Evolutionary conservation across 208 protist genomes (phyloP), one percentile per base, ranked within the genome.

Genomic region (Wallacemonas sp.): DNA sequence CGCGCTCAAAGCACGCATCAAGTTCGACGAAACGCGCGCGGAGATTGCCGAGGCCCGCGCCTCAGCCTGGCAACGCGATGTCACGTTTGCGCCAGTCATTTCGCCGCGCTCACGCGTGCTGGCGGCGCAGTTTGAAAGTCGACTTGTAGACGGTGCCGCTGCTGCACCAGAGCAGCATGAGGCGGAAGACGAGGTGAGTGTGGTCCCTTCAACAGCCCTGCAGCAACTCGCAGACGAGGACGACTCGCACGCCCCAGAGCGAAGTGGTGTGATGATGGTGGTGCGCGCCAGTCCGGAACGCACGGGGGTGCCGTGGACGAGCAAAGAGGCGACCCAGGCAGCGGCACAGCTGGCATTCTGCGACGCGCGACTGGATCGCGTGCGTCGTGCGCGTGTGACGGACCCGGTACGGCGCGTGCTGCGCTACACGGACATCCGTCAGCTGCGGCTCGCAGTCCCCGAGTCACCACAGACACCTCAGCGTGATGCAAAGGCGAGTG

Each of bases 271-370:
- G 9, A 41, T 41, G 9, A 6, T 41, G 36, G 36, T 17, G 36
- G 14, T 41, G 36, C 36, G 9, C 36, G n/a, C n/a, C n/a, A n/a
- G n/a, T n/a, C n/a, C n/a, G n/a, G n/a, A n/a, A 41, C 36, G 44
- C 11, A 49, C 44, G 44, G 44, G 4, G 24, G 26, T n/a, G 14
- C 34, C 26, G 14, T 58, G 52, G 52, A 41, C 52, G 14, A 5
- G 5, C 16, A 5, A 16, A 9, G 52, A 58, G 5, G 52, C 52
- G 5, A 30, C 14, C 12, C 2, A 14, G 3, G 52, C 30, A 4
- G 52, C 52, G 3, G 52, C 52, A 33, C 26, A 58, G 52, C 5
- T 58, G 9, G 52, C 9, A 12, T 58, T 39, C 52, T 39, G 52
- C 32, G 52, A 58, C 8, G n/a, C 30, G 26, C 52, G 52, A 0